Evolutionary conservation across 495 filamentous ascomycete genomes (phyloP).

Genomic region (Penicillium goetzii): DNA sequence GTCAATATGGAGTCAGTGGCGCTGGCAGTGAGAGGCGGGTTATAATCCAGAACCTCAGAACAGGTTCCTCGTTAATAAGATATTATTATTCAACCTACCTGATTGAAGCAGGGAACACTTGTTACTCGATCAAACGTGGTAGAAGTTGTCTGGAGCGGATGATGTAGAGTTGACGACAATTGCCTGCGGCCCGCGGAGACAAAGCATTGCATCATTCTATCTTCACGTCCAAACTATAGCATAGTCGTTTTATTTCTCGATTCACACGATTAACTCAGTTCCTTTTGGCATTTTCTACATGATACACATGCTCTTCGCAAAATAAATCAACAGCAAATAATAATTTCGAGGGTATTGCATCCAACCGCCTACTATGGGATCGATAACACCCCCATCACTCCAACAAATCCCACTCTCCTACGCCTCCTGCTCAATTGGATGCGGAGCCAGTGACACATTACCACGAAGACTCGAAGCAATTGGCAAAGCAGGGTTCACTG

Average conservation of each 20-base stretch:
- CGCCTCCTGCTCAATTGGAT: slow-evolving; percentile 67
- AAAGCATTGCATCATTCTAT: slow-evolving; percentile 8
- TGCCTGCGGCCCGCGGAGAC: not conserved
- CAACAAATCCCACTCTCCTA: slow-evolving; percentile 62
- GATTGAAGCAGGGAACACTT: not conserved
- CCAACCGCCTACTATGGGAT: slow-evolving; percentile 3
- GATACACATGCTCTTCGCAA: not conserved
- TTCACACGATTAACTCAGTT: not conserved
- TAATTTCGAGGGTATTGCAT: slow-evolving; percentile 9
- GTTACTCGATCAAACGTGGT: not conserved
- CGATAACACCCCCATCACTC: slow-evolving; percentile 36
- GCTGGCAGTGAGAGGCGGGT: not conserved
- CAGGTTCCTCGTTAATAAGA: not conserved
- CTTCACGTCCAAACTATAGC: not conserved
- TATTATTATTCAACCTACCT: not conserved
- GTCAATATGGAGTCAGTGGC: slow-evolving; percentile 28
- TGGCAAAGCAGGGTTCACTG: slow-evolving; percentile 65
- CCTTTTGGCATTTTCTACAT: not conserved
- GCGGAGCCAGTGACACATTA: slow-evolving; percentile 56
- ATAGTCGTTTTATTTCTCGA: not conserved
- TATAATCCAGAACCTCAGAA: not conserved
- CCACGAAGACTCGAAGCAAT: slow-evolving; percentile 69
- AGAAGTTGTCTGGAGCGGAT: not conserved
- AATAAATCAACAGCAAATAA: not conserved
- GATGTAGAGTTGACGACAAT: slow-evolving; percentile 23